A percentile compares a stretch with the other conserved stretches of the same genome.
Conservation (phyloP, 2,329 filamentous ascomycete genomes). For the Alternaria sp. region DNA sequence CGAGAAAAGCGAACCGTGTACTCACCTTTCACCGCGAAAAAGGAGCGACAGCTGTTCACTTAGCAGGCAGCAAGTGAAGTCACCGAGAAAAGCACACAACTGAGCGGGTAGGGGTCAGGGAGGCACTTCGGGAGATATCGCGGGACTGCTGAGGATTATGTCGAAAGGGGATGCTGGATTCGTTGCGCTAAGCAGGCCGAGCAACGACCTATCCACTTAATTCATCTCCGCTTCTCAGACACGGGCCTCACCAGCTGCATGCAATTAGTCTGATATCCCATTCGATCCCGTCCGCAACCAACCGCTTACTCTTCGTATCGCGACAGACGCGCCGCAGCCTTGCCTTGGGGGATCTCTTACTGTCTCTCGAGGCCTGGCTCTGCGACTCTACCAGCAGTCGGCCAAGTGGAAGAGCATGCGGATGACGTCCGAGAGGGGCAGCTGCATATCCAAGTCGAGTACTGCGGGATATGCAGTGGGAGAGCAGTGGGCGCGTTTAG, state of each 20-base stretch:
- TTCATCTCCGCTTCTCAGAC: conserved; percentile 38
- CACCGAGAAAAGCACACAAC: conserved; percentile 37
- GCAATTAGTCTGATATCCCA: conserved; percentile 37
- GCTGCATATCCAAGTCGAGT: conserved; percentile 24
- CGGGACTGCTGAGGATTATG: conserved; percentile 33
- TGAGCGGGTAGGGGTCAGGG: conserved; percentile 28
- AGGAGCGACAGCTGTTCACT: conserved; percentile 47
- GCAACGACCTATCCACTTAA: conserved; percentile 35
- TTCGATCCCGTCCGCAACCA: conserved; percentile 21
- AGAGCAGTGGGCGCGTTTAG: conserved; percentile 27
- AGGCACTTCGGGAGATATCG: conserved; percentile 33
- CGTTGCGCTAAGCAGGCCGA: conserved; percentile 44
- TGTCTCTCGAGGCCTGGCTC: not conserved
- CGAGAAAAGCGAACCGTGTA: conserved; percentile 31
- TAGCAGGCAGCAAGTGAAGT: conserved; percentile 38
- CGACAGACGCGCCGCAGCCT: conserved; percentile 3
- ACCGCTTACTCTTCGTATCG: conserved; percentile 21
- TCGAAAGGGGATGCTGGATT: conserved; percentile 43
- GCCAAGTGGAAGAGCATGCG: conserved; percentile 16
- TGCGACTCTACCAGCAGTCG: conserved; percentile 4
- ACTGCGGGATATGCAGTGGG: conserved; percentile 28
- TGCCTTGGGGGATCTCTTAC: not conserved
- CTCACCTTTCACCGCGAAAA: conserved; percentile 26
- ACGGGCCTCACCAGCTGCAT: conserved; percentile 40
- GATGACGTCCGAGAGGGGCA: conserved; percentile 32